Percentiles rank a stretch among this genome's conserved stretches.
Evolutionary conservation across 352 stramenopile species (phyloP).

Genomic region (Globisporangium radiosum): DNA sequence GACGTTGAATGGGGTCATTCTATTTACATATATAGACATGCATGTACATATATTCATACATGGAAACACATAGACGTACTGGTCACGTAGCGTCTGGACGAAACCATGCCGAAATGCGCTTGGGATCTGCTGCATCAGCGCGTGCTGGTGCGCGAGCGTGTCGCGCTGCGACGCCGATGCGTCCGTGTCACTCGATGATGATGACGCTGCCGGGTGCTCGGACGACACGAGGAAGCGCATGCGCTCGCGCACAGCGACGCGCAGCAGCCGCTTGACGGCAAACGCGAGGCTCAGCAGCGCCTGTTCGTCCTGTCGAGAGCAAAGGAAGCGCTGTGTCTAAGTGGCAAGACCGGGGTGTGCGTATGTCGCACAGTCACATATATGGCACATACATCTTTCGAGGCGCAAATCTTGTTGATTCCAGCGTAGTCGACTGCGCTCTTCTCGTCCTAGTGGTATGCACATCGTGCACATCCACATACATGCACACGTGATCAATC

Average conservation of each 20-base stretch:
- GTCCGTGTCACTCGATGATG: neutral
- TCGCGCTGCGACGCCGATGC: conserved; percentile 20
- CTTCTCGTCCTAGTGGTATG: no score
- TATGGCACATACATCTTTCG: no score
- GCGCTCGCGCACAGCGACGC: conserved; percentile 35
- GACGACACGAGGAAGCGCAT: conserved; percentile 44
- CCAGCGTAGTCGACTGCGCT: no score
- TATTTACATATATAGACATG: neutral
- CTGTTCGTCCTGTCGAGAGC: conserved; percentile 27
- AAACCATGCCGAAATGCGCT: conserved; percentile 35
- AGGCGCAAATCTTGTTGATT: no score
- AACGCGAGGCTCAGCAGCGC: conserved; percentile 27
- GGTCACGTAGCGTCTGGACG: conserved; percentile 27
- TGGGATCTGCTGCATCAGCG: conserved; percentile 30
- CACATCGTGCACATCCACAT: no score
- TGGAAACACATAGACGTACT: conserved; percentile 8
- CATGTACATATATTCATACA: no score
- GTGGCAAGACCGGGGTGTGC: no score
- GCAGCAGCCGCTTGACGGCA: conserved; percentile 37
- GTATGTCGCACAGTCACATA: no score
- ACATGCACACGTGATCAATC: no score
- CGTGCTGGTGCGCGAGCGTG: conserved; percentile 24
- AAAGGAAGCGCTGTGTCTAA: neutral
- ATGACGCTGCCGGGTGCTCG: conserved; percentile 1
- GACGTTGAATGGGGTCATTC: neutral